Percentiles rank a stretch among this genome's conserved stretches.
These are phyloP conservation scores for Allantophomopsis cytisporea DNA, from an alignment of 2,329 filamentous ascomycete genomes.

Conservation along the genomic window DNA sequence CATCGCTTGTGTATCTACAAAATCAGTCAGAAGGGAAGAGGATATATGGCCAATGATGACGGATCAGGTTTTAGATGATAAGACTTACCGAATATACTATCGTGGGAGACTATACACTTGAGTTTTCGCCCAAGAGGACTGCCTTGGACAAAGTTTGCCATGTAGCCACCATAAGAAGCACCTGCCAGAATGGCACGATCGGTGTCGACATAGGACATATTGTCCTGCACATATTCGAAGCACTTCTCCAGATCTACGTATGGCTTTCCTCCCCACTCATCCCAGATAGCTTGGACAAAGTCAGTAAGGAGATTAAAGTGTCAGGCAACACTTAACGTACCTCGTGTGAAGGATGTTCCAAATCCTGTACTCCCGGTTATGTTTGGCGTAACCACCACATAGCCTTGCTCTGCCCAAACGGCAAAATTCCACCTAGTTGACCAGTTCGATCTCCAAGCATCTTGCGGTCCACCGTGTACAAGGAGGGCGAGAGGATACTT, in stretches of 20 bases:
- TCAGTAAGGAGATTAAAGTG: too few species aligned
- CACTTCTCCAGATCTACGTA: constrained; percentile 69
- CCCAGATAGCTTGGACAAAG: constrained; percentile 4
- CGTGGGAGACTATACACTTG: constrained; percentile 74
- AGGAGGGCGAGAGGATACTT: constrained; percentile 65
- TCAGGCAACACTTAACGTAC: background rate
- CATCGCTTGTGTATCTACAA: too few species aligned
- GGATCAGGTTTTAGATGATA: too few species aligned
- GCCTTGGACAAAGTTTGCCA: constrained; percentile 85
- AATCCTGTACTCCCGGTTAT: constrained; percentile 72
- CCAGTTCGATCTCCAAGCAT: constrained; percentile 65
- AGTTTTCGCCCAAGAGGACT: constrained; percentile 68
- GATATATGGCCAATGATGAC: too few species aligned
- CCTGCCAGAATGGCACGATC: constrained; percentile 56
- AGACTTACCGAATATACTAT: constrained; percentile 52
- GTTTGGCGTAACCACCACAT: constrained; percentile 67
- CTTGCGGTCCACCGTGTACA: constrained; percentile 73
- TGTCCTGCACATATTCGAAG: constrained; percentile 55
- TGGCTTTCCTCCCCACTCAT: constrained; percentile 39
- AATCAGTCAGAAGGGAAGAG: too few species aligned
- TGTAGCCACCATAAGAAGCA: constrained; percentile 60
- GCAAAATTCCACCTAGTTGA: constrained; percentile 74
- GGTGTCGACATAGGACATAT: constrained; percentile 54
- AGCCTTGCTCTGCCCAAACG: constrained; percentile 75
- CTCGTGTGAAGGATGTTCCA: constrained; percentile 58